phyloP scores from a whole-genome alignment of 1,284 basidiomycete species.

The Singerocomus inundabilis region DNA sequence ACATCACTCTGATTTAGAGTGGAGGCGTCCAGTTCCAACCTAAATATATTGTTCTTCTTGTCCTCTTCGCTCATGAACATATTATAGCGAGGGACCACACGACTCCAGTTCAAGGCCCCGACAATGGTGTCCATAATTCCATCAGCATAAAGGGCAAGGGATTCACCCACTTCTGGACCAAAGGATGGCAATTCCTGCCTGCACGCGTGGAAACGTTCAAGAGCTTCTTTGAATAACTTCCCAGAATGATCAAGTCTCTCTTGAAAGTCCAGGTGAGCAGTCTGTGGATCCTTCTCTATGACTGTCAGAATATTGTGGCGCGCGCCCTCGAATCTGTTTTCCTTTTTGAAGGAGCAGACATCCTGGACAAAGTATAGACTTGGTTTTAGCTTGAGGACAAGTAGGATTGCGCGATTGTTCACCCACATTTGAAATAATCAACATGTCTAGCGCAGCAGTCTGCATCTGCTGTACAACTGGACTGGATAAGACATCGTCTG shows the following conservation, averaged over 20 bases:
- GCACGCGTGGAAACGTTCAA: slow-evolving; percentile 7
- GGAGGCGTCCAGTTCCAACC: background rate
- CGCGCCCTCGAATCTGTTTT: background rate
- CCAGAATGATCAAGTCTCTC: slow-evolving; percentile 16
- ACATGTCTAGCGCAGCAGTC: background rate
- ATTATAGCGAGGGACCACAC: background rate
- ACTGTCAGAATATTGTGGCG: slow-evolving; percentile 12
- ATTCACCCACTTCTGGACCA: background rate
- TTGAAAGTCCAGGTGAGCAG: slow-evolving; percentile 20
- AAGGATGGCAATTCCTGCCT: slow-evolving; percentile 7
- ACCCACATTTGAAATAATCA: background rate
- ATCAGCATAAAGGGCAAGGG: background rate
- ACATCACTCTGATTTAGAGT: no score
- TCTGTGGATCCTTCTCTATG: slow-evolving; percentile 16
- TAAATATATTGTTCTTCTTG: background rate
- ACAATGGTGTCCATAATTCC: background rate
- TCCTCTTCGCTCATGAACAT: background rate
- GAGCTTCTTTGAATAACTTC: slow-evolving; percentile 9
- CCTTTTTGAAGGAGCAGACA: background rate
- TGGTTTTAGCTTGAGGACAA: background rate
- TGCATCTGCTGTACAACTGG: background rate
- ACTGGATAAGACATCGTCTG: background rate
- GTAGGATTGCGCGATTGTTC: background rate
- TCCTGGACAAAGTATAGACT: background rate
- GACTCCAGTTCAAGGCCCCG: background rate